Evolutionary conservation across 225 moss, liverwort and hornwort species (phyloP).

Genomic region (Bryoerythrophyllum caledonicum): DNA sequence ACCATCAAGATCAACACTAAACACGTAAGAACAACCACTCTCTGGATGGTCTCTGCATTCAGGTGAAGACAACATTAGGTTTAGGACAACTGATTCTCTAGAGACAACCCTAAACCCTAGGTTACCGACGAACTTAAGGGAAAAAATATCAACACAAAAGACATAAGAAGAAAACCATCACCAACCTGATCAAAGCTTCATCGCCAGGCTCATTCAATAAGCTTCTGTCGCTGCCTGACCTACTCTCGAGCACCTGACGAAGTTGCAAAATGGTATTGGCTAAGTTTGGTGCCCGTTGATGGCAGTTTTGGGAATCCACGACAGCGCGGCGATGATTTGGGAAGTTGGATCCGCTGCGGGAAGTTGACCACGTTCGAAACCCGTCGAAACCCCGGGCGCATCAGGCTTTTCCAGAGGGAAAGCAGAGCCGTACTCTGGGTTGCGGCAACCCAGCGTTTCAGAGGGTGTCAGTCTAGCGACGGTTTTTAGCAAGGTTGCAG

Average conservation of each 20-base stretch:
- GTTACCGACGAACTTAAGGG: neutral
- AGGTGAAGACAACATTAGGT: too few relatives aligned
- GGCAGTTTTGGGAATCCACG: neutral
- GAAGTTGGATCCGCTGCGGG: neutral
- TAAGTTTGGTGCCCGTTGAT: neutral
- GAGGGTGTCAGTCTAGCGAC: conserved; percentile 21
- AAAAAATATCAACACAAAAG: neutral
- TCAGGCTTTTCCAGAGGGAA: neutral
- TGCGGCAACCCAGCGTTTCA: conserved; percentile 22
- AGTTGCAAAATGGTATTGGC: neutral
- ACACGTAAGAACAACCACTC: neutral
- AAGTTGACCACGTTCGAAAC: conserved; percentile 8
- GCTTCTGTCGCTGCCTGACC: neutral
- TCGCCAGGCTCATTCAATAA: neutral
- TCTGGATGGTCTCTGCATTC: neutral
- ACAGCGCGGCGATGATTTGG: conserved; percentile 13
- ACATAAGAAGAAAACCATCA: neutral
- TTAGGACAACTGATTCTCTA: too few relatives aligned
- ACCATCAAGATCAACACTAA: neutral
- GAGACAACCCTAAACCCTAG: neutral
- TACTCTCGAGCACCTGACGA: neutral
- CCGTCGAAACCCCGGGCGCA: neutral
- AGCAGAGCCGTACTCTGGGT: neutral
- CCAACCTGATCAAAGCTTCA: neutral
- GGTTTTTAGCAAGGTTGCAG: conserved; percentile 1